Base-by-base conservation (phyloP, 208 protist species). In the Blastocrithidia nonstop region DNA sequence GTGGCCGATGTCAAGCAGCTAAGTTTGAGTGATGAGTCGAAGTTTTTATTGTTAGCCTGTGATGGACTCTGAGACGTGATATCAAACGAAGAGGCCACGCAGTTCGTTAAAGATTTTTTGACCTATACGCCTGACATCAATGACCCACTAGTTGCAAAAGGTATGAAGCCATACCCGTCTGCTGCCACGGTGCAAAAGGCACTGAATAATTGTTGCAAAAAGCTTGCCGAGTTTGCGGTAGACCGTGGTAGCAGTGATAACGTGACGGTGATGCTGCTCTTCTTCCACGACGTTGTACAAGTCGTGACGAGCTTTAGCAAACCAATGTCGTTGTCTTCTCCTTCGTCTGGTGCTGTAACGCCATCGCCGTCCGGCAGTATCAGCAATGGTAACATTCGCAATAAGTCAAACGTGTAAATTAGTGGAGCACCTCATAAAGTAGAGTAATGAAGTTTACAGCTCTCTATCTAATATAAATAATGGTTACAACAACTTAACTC, bases 41-140 rank as follows among this genome's bases (percentile, higher is more conserved):
- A 80, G 16, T 89, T 88, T 36, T 39, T 89, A 2, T 27, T 93
- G 4, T 48, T 93, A 25, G 84, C 77, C 8, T 93, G 84, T 52
- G 84, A 93, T 45, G 84, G 84, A 9, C 45, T 93, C 32, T 93
- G 84, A 80, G 84, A 93, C 41, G 84, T 88, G 4, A 54, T 93
- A 19, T 66, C 61, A 25, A 89, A 93, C 50, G 75, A 86, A 47
- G 75, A 87, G 44, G 79, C 74, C 13, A 80, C 79, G 15, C 62
- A 79, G 53, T 84, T 81, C 27, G 67, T 84, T 28, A 56, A 59
- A 15, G 74, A 88, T 45, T 88, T 84, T 33, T 46, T 88, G 20
- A 62, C 59, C 40, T 81, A 79, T 57, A 83, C 72, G 8, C 77
- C 77, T 31, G 77, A 82, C 42, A 56, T 82, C 5, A 68, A 61